Evolutionary conservation across 805 yeast species (phyloP).

Genomic region (Lachancea nothofagi): DNA sequence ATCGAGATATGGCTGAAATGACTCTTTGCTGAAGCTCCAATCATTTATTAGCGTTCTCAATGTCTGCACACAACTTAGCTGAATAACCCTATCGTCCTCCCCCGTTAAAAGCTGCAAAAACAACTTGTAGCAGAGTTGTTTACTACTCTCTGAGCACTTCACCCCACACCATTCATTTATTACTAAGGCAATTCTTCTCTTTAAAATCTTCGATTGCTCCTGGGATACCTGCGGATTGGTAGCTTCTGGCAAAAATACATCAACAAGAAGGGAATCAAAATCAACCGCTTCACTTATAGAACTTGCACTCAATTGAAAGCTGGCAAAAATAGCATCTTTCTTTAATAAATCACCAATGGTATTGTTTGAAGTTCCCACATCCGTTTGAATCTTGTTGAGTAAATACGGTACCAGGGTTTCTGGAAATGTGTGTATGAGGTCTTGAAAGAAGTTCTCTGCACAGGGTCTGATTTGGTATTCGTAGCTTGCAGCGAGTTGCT

Average conservation of each 20-base stretch:
- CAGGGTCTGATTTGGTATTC: constrained; percentile 83
- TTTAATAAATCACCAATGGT: constrained; percentile 46
- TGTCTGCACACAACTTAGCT: constrained; percentile 66
- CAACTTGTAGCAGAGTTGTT: constrained; percentile 54
- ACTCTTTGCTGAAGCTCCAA: constrained; percentile 72
- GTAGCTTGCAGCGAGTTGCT: constrained; percentile 69
- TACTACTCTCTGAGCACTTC: constrained; percentile 53
- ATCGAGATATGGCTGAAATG: constrained; percentile 60
- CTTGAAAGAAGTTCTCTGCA: constrained; percentile 79
- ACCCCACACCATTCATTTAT: constrained; percentile 77
- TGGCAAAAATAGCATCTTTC: constrained; percentile 76
- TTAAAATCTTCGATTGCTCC: constrained; percentile 56
- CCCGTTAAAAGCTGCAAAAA: constrained; percentile 45
- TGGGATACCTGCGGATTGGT: constrained; percentile 33
- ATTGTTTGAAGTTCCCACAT: constrained; percentile 30
- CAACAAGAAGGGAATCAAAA: constrained; percentile 57
- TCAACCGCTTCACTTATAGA: constrained; percentile 61
- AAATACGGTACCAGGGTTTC: constrained; percentile 50
- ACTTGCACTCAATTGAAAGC: constrained; percentile 72
- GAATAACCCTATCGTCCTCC: constrained; percentile 74
- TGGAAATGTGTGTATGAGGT: constrained; percentile 59
- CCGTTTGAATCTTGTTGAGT: constrained; percentile 49
- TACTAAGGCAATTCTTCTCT: constrained; percentile 71
- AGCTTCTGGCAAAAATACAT: constrained; percentile 62
- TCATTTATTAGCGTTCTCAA: constrained; percentile 69